These are phyloP conservation scores for Taphrina confusa DNA, from an alignment of 1,139 yeast species.

Conservation along the genomic window DNA sequence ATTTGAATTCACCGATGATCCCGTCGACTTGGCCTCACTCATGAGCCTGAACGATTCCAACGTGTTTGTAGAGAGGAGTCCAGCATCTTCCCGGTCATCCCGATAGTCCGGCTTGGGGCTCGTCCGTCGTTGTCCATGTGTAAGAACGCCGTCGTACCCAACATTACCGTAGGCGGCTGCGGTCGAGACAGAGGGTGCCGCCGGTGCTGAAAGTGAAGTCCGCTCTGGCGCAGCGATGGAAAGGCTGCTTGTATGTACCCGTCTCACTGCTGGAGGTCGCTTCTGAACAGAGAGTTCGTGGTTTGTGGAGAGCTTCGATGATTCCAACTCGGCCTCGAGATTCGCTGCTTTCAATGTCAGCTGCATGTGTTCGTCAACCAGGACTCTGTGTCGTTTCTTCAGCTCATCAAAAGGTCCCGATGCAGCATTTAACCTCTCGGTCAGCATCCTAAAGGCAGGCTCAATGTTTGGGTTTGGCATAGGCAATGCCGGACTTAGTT, in stretches of 20 bases:
- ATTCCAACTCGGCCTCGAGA: conserved; percentile 8
- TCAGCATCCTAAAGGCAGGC: not conserved
- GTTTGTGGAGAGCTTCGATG: not conserved
- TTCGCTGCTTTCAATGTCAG: not conserved
- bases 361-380: not conserved
- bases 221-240: conserved; percentile 1
- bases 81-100: not conserved
- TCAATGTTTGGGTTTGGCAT: not conserved
- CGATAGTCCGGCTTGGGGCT: not conserved
- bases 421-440: not conserved
- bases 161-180: conserved; percentile 4
- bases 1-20: not conserved
- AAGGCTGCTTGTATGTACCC: not conserved
- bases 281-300: not conserved
- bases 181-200: conserved; percentile 1
- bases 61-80: not conserved
- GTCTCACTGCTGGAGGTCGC: not conserved
- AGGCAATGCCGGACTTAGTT: not conserved
- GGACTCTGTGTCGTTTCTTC: not conserved
- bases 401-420: not conserved
- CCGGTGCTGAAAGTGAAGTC: not conserved
- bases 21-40: not conserved
- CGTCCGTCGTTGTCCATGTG: not conserved
- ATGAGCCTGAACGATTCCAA: not conserved
- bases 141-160: not conserved